Conservation (phyloP, 176 grass and related monocot species). For the Oryza officinalis region DNA sequence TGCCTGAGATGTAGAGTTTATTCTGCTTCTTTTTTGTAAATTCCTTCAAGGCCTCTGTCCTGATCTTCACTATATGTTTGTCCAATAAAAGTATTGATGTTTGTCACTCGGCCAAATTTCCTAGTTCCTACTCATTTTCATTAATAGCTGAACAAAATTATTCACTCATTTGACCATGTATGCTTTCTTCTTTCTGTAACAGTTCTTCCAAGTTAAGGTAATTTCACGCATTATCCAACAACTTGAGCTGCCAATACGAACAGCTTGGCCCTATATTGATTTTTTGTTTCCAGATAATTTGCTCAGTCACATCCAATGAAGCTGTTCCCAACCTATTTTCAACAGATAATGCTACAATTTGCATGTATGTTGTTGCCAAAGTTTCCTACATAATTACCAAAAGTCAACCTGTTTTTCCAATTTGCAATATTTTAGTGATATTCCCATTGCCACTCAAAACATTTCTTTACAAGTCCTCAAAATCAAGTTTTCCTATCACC, state of each 20-base stretch:
- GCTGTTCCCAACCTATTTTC: neutral
- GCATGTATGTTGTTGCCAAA: neutral
- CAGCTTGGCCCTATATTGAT: neutral
- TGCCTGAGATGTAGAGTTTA: neutral
- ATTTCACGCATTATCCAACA: neutral
- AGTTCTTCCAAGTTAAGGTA: neutral
- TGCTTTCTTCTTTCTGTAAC: neutral
- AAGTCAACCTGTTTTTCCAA: neutral
- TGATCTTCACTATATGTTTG: neutral
- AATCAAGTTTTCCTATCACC: neutral
- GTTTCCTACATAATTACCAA: neutral
- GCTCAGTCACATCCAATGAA: neutral
- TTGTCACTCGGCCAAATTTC: neutral
- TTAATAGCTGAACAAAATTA: neutral
- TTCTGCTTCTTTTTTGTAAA: conserved; percentile 12
- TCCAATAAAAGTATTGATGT: neutral
- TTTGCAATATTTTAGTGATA: neutral
- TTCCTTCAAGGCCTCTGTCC: neutral
- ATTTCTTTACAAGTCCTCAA: neutral
- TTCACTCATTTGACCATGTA: neutral
- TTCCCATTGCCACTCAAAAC: no score
- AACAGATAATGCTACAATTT: neutral
- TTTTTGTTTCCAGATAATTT: neutral
- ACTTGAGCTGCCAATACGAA: neutral
- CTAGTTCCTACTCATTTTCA: neutral